Evolutionary conservation across 441 rosid genomes (phyloP), one percentile per base, ranked within the genome.

Genomic region (Brassica hybrid): DNA sequence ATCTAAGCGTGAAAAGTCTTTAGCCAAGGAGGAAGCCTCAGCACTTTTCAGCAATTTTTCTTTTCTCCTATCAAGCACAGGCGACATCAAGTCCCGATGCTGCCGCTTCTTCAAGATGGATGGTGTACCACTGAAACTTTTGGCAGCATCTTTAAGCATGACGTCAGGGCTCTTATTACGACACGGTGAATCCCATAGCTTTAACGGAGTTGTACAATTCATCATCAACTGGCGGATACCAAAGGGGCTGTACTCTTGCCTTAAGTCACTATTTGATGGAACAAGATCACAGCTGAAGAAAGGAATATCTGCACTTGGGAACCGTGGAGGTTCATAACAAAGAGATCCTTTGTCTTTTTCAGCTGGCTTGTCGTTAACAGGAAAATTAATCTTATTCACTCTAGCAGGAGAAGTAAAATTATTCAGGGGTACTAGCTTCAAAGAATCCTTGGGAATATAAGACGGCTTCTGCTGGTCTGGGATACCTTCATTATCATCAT

Each of bases 301-400:
- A 4, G 99, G 99, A 70, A 96, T 80, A 74, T 96, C 99, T 85
- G 91, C 84, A 80, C 94, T 84, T 65, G 98, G 97, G 79, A 94
- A 96, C 65, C 99, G 93, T 63, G 99, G 99, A 83, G 99, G 99
- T 77, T 96, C 98, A 67, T 96, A 96, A 79, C 90, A 96, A 52
- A 96, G 87, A 78, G 92, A 79, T 68, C 97, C 97, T 68, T 83
- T 72, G 76, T 89, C 90, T 71, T 83, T 81, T 73, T 80, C 85
- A 72, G 84, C 87, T 74, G 75, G 77, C 63, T 79, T 83, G 18
- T 83, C 88, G 48, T 80, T 86, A 58, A 64, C 70, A 36, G 77
- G 72, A 54, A 82, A 80, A 52, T 10, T 3, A 65, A 65, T 75
- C 73, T 71, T 75, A 23, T 70, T 75, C 68, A 75, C 82, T 60